Base-by-base conservation (phyloP, 306 rosid species). In the Corylus avellana region DNA sequence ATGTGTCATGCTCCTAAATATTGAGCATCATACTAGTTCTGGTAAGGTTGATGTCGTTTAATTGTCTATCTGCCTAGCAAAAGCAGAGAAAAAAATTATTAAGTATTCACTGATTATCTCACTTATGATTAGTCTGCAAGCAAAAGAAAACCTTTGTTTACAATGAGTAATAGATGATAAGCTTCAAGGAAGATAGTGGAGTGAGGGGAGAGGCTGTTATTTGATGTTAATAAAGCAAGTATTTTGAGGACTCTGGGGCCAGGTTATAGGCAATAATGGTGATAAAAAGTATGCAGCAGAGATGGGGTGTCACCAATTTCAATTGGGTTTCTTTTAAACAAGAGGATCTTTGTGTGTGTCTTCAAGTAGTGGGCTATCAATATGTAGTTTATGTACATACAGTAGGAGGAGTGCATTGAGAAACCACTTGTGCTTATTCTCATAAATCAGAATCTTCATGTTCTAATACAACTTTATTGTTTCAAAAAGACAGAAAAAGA, bases 361-460 rank as follows among this genome's bases (percentile, higher is more conserved):
- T 59, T 35, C 67, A 12, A 50, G 69, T 68, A 69, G 77, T 83
- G 86, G 82, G 83, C 25, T 42, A 22, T 56, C 32, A 16, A 25
- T 25, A 44, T 25, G 55, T 22, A 32, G 73, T 70, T 46, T 22
- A 22, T 57, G 80, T 68, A 32, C 35, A 32, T 2, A 79, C 47
- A 79, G 70, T 39, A 50, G 61, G 63, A 74, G 78, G 71, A 57
- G 84, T 50, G 79, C 78, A 72, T 58, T 77, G 56, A 66, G 55
- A 72, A 72, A 54, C 87, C 82, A 81, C 82, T 50, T 55, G 64
- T 48, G 54, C 56, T 74, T 83, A 74, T 70, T 77, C 80, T 74
- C 55, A 74, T 59, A 83, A 48, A 80, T 74, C 56, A 80, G 83
- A 86, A 77, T 83, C 81, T 80, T 61, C 25, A 17, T 56, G 69